A percentile compares a stretch with the other conserved stretches of the same genome.
phyloP scores from a whole-genome alignment of 352 stramenopile species.

The Bremia lactucae region DNA sequence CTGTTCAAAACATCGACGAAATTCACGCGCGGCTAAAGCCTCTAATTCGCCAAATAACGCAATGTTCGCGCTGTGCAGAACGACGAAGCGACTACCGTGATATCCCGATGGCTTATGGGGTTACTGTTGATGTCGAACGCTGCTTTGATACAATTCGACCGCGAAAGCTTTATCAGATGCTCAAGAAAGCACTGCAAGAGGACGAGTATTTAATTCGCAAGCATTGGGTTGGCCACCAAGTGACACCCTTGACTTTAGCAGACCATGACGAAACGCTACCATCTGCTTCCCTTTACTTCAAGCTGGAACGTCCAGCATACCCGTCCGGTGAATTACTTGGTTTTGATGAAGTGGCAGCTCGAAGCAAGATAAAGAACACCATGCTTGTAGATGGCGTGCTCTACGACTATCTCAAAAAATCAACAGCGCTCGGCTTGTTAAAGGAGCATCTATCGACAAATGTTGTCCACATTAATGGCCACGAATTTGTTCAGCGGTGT shows the following conservation, averaged over 20 bases:
- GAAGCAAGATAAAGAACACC: conserved; percentile 30
- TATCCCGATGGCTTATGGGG: conserved; percentile 32
- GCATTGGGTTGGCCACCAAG: conserved; percentile 56
- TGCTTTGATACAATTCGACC: conserved; percentile 77
- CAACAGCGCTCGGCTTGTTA: conserved; percentile 36
- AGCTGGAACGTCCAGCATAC: conserved; percentile 47
- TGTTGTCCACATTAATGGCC: conserved; percentile 36
- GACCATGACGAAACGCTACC: conserved; percentile 1
- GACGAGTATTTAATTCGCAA: conserved; percentile 70
- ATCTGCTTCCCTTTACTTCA: conserved; percentile 32
- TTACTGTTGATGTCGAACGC: conserved; percentile 64
- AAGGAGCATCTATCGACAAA: conserved; percentile 60
- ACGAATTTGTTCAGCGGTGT: conserved; percentile 42
- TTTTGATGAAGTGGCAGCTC: conserved; percentile 39
- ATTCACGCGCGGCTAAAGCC: conserved; percentile 43
- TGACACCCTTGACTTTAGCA: conserved; percentile 11
- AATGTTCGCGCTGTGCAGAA: conserved; percentile 24
- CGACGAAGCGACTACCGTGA: conserved; percentile 1
- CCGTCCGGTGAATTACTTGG: conserved; percentile 36
- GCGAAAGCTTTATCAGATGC: conserved; percentile 45
- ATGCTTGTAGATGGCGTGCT: conserved; percentile 69
- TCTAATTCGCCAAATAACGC: conserved; percentile 27
- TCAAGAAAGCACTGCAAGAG: conserved; percentile 54
- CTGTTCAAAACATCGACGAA: conserved; percentile 56
- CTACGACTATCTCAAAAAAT: conserved; percentile 57